Conservation (phyloP, 1,284 basidiomycete species). For the Ganoderma multipileum region DNA sequence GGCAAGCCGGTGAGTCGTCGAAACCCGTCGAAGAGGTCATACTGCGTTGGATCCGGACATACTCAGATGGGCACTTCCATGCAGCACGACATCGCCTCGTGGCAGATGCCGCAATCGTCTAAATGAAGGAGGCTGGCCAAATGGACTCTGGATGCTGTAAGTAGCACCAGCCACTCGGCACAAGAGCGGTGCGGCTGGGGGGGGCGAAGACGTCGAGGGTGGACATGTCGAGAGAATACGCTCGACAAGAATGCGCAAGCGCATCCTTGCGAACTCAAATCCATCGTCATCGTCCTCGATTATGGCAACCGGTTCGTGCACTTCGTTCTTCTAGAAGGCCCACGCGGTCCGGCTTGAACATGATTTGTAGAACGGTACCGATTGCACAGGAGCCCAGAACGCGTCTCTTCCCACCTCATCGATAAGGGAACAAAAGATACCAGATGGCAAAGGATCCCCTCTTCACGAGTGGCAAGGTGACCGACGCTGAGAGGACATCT, state of each 20-base stretch:
- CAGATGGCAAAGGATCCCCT: background rate
- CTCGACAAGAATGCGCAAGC: background rate
- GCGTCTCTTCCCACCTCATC: background rate
- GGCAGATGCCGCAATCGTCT: background rate
- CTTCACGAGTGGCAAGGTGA: slow-evolving; percentile 4
- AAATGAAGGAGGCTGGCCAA: background rate
- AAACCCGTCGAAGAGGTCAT: background rate
- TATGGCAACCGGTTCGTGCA: background rate
- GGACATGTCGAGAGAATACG: slow-evolving; percentile 2
- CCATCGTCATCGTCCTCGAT: background rate
- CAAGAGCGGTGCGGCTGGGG: background rate
- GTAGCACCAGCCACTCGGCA: background rate
- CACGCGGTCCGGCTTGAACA: background rate
- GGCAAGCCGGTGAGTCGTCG: background rate
- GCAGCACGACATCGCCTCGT: background rate
- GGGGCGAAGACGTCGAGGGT: slow-evolving; percentile 4
- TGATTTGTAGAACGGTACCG: slow-evolving; percentile 4
- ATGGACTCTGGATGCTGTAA: background rate
- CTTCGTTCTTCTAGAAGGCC: background rate
- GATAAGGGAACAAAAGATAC: slow-evolving; percentile 6
- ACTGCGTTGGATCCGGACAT: background rate
- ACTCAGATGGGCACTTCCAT: background rate
- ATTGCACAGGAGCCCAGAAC: background rate
- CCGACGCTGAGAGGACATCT: background rate
- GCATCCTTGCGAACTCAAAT: background rate